Percentiles rank a stretch among this genome's conserved stretches.
Evolutionary conservation across 2,329 filamentous ascomycete species (phyloP).

Genomic region (Zasmidium cellare): DNA sequence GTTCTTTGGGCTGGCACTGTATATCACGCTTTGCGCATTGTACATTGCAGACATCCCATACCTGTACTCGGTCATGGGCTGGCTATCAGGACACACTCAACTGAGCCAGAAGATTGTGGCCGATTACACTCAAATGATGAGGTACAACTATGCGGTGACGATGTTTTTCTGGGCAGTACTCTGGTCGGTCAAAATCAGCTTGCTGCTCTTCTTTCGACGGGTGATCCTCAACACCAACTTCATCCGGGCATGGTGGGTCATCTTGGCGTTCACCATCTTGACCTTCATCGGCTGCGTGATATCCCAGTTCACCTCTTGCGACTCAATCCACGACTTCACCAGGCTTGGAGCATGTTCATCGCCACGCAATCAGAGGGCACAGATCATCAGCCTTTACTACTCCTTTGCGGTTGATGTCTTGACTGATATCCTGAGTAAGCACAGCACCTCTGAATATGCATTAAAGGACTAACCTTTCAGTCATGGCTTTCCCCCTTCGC

Average conservation of each 20-base stretch:
- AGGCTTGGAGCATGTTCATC: slow-evolving; percentile 1
- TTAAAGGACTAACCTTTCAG: neutral
- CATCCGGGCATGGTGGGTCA: slow-evolving; percentile 10
- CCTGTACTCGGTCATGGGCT: slow-evolving; percentile 11
- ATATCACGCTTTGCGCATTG: slow-evolving; percentile 7
- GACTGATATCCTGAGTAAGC: slow-evolving; percentile 8
- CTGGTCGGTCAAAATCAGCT: slow-evolving; percentile 13
- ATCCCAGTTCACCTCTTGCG: slow-evolving; percentile 7
- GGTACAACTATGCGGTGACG: slow-evolving; percentile 11
- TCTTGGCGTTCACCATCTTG: slow-evolving; percentile 5
- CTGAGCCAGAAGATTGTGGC: neutral
- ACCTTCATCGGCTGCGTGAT: slow-evolving; percentile 10
- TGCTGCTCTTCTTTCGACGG: slow-evolving; percentile 15
- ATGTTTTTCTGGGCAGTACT: slow-evolving; percentile 12
- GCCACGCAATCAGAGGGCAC: slow-evolving; percentile 1
- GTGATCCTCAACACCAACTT: slow-evolving; percentile 8
- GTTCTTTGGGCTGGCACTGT: slow-evolving; percentile 6
- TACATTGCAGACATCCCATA: slow-evolving; percentile 15
- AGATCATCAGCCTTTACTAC: slow-evolving; percentile 11
- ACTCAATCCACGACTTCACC: slow-evolving; percentile 5
- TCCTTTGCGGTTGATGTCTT: slow-evolving; percentile 12
- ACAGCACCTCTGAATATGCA: neutral
- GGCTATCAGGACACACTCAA: neutral
- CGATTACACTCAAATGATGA: slow-evolving; percentile 10
- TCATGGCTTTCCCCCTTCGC: slow-evolving; percentile 12